A percentile compares a stretch with the other conserved stretches of the same genome.
These are phyloP conservation scores for Inga oerstediana DNA, from an alignment of 306 rosid genomes.

Conservation along the genomic window DNA sequence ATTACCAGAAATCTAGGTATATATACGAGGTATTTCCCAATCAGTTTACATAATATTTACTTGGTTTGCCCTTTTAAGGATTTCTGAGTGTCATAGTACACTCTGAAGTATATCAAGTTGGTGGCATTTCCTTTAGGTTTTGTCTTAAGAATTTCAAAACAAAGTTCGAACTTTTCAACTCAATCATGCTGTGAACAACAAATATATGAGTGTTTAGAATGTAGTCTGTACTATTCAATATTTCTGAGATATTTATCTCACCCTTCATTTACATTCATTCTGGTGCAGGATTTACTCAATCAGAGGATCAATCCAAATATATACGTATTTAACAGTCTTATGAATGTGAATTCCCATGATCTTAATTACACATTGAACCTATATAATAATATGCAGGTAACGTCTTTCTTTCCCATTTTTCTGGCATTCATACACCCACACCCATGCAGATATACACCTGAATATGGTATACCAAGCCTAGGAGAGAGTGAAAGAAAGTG, in stretches of 20 bases:
- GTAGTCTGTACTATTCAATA: conserved; percentile 7
- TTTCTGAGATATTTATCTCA: conserved; percentile 18
- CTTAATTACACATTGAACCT: conserved; percentile 69
- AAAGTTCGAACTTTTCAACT: conserved; percentile 24
- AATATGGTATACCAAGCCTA: background rate
- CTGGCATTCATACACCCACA: conserved; percentile 1
- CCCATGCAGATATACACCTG: background rate
- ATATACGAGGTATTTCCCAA: conserved; percentile 75
- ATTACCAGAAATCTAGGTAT: conserved; percentile 81
- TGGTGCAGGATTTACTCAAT: conserved; percentile 75
- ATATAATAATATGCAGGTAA: conserved; percentile 78
- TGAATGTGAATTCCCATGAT: conserved; percentile 88
- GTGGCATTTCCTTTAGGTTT: conserved; percentile 10
- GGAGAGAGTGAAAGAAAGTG: background rate
- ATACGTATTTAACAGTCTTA: conserved; percentile 91
- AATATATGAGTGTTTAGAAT: background rate
- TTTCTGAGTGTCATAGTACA: conserved; percentile 6
- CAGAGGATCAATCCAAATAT: conserved; percentile 85
- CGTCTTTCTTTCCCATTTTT: background rate
- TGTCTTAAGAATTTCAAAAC: conserved; percentile 25
- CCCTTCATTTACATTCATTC: conserved; percentile 33
- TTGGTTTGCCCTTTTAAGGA: conserved; percentile 30
- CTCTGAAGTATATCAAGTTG: background rate
- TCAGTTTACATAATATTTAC: conserved; percentile 27
- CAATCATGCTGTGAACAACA: conserved; percentile 22